Evolutionary conservation across 73 alveolate species (phyloP).

Genomic region (Symbiodinium pilosum): DNA sequence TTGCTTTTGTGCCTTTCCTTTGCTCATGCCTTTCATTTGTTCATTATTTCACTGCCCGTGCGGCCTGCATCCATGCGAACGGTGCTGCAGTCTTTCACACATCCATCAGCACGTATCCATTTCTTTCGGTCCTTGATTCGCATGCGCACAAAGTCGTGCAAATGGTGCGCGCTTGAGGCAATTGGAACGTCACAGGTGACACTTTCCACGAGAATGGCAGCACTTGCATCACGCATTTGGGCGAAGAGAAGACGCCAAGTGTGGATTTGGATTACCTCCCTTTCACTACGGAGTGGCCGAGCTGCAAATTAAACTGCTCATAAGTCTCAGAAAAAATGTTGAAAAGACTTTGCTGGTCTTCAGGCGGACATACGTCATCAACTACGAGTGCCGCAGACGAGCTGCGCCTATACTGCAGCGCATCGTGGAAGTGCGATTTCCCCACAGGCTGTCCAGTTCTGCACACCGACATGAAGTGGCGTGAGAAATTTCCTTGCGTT

Average conservation of each 20-base stretch:
- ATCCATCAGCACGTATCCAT: too few species aligned
- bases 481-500: neutral
- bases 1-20: too few species aligned
- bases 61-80: too few species aligned
- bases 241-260: constrained; percentile 10
- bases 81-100: too few species aligned
- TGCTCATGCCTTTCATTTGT: too few species aligned
- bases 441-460: constrained; percentile 19
- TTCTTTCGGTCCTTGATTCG: too few species aligned
- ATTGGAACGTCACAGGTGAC: constrained; percentile 36
- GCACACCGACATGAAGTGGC: neutral
- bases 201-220: constrained; percentile 27
- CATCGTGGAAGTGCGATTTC: constrained; percentile 49
- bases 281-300: constrained; percentile 33
- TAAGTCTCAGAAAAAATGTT: too few species aligned
- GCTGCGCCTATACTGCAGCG: constrained; percentile 60
- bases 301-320: too few species aligned
- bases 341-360: neutral
- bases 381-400: constrained; percentile 56
- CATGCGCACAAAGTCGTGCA: too few species aligned
- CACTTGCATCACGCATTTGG: constrained; percentile 65
- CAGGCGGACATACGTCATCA: constrained; percentile 74
- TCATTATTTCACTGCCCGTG: too few species aligned
- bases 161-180: neutral
- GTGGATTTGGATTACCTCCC: constrained; percentile 50